Base-by-base conservation (phyloP, 1,284 basidiomycete genomes). In the Golubevia sp. region DNA sequence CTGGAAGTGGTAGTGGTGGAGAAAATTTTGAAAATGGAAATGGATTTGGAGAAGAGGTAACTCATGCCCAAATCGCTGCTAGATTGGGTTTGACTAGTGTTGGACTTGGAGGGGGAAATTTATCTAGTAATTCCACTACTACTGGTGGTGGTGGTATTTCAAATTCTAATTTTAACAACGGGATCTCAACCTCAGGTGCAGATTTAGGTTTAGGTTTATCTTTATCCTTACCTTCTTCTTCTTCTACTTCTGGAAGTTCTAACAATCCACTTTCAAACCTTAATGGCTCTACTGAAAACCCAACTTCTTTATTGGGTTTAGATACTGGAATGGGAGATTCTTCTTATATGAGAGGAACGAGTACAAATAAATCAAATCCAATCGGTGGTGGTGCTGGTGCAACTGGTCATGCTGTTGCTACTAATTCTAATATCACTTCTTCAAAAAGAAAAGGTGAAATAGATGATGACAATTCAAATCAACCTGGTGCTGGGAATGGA, bases 271-370 rank as follows among this genome's bases (percentile, higher is more conserved):
- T 34, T 3, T 5, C 4, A 5, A 11, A 11, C 4, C 5, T 34
- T 34, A 5, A 3, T 11, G 11, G 11, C 11, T 34, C 30, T 34
- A 34, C 4, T 34, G 11, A 34, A 34, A 34, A 34, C 30, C 30
- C 30, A 34, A 34, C 5, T 34, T 34, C 30, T 34, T 34, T 34
- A 34, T 34, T 34, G 11, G 30, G 30, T 34, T 34, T 34, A 34
- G 30, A 34, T 34, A 34, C 30, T 5, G 30, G 30, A 34, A 75
- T 75, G 71, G 73, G 70, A 15, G 73, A 75, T 25, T 69, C 68
- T 61, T 67, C 64, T 62, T 75, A 73, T 58, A 75, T 75, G 71
- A 62, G 65, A 2, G 71, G 68, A 7, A 5, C 30, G 11, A 34
- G 5, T 34, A 34, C 30, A 3, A 34, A 34, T 34, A 34, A 34